Percentiles rank a stretch among this genome's conserved stretches.
These are phyloP conservation scores for Suhomyces maxii DNA, from an alignment of 1,139 yeast species.

Conservation along the genomic window DNA sequence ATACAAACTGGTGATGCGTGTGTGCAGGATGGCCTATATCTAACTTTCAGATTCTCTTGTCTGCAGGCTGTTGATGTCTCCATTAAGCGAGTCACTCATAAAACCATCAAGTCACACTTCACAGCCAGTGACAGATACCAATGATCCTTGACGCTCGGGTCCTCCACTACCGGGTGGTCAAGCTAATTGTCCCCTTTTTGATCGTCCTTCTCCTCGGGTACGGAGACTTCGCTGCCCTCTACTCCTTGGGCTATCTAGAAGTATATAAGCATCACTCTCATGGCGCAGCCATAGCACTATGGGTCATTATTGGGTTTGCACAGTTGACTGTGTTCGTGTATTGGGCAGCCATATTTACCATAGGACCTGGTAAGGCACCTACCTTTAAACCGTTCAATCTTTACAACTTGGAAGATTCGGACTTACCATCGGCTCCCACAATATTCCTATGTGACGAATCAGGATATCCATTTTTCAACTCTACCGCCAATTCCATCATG, in stretches of 20 bases:
- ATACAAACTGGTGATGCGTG: not conserved
- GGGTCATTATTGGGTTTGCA: conserved; percentile 32
- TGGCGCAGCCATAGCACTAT: conserved; percentile 35
- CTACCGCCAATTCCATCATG: conserved; percentile 53
- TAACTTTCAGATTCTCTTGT: not conserved
- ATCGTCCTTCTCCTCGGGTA: conserved; percentile 31
- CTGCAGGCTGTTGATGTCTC: not conserved
- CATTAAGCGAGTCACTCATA: not conserved
- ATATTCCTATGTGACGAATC: conserved; percentile 55
- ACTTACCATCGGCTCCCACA: conserved; percentile 39
- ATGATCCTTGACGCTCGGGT: conserved; percentile 15
- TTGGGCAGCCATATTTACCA: conserved; percentile 29
- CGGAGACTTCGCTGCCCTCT: conserved; percentile 33
- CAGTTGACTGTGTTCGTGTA: conserved; percentile 29
- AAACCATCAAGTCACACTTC: not conserved
- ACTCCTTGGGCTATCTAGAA: conserved; percentile 38
- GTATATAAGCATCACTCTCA: conserved; percentile 32
- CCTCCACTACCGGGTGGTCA: conserved; percentile 13
- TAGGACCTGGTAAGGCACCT: conserved; percentile 40
- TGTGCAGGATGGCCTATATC: too few relatives aligned
- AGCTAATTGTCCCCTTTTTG: conserved; percentile 23
- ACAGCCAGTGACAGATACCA: too few relatives aligned
- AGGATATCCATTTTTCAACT: conserved; percentile 66
- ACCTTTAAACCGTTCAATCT: conserved; percentile 28
- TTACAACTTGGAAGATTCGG: conserved; percentile 15